Evolutionary conservation across 306 rosid genomes (phyloP), one percentile per base, ranked within the genome.

Genomic region (Medicago arabica): DNA sequence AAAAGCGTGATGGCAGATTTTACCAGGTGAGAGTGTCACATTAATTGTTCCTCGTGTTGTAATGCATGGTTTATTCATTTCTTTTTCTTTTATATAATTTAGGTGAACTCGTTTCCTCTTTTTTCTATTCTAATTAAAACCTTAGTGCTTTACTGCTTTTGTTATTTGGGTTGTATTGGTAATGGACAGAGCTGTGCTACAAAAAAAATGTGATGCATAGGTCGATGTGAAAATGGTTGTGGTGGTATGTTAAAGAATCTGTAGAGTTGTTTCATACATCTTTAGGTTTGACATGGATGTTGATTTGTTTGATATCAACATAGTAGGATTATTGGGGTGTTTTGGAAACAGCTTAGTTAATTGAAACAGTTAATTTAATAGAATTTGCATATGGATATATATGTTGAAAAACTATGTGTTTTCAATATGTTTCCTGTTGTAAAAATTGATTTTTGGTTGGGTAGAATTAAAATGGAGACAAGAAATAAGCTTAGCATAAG

Each of bases 1-100:
- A 83, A 81, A 95, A 95, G 85, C 93, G 89, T 28, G 99, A 95
- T 74, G 99, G 99, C 28, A 84, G 97, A 65, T 87, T 74, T 75
- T 95, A 39, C 79, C 89, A 95, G 99, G 97, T 94, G 17, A 75
- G 17, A 75, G 75, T 50, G 16, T 34, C 21, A 0, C 12, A 31
- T 15, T 60, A 15, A 2, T 28, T 50, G 10, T 38, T 55, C 17
- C 13, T 50, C 9, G 28, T 41, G 74, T 38, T 53, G 43, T 28
- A 8, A 21, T 69, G 7, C 17, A 36, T 1, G 6, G 18, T 44
- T 15, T 55, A 31, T 78, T 40, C 69, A 9, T 51, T 21, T n/a
- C 2, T 15, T 2, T 54, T 41, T 49, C 13, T 9, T 17, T 39
- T 39, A 31, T n/a, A 8, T 36, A 64, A 8, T 47, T 31, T 21